Evolutionary conservation across 257 asterid species (phyloP).

Genomic region (Solanum bulbocastanum): DNA sequence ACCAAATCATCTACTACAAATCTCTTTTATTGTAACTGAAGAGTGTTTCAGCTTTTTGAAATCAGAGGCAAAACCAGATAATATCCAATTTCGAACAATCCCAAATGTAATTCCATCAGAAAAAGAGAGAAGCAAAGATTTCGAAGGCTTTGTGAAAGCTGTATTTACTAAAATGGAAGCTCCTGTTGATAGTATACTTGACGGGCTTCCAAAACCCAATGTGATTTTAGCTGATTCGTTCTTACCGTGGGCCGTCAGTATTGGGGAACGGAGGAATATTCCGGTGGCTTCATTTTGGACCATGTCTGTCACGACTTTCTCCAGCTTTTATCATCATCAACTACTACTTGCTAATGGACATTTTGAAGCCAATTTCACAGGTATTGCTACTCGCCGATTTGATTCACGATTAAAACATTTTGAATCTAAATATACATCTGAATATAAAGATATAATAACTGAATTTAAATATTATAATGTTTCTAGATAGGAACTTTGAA

Average conservation of each 20-base stretch:
- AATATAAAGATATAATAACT: too few species aligned
- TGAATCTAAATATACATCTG: too few species aligned
- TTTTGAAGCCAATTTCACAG: constrained; percentile 27
- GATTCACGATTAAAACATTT: too few species aligned
- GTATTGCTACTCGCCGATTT: constrained; percentile 4
- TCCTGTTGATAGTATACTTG: constrained; percentile 46
- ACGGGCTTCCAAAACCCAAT: constrained; percentile 3
- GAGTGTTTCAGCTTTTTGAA: neutral
- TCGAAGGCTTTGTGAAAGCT: constrained; percentile 40
- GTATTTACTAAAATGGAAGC: constrained; percentile 52
- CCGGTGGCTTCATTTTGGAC: constrained; percentile 83
- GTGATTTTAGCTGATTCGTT: constrained; percentile 40
- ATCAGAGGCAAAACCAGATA: neutral
- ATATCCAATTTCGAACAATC: neutral
- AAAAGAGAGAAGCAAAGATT: constrained; percentile 38
- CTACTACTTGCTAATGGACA: constrained; percentile 29
- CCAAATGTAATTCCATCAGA: constrained; percentile 17
- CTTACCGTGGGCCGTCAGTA: constrained; percentile 42
- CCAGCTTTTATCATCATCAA: constrained; percentile 36
- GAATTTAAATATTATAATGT: too few species aligned
- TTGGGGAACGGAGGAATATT: constrained; percentile 49
- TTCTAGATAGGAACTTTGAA: too few species aligned
- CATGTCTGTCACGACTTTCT: constrained; percentile 49
- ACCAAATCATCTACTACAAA: neutral
- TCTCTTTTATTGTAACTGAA: neutral